Conservation (phyloP, 768 basidiomycete species). For the Trametes meyenii region DNA sequence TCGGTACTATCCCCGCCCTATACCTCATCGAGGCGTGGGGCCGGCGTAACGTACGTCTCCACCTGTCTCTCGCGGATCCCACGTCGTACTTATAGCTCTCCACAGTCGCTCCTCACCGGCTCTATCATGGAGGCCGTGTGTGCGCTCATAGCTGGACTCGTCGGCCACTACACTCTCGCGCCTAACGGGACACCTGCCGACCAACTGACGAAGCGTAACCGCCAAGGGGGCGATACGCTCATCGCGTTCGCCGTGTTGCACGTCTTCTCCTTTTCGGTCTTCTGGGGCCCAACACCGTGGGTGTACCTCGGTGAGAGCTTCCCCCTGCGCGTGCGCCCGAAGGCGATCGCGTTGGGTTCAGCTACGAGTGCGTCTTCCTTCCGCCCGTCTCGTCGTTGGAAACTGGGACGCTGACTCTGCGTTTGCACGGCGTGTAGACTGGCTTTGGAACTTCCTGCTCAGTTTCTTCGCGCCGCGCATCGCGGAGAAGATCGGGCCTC, state of each 20-base stretch:
- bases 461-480: conserved; percentile 75
- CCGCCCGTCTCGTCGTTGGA: background rate
- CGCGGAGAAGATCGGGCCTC: conserved; percentile 64
- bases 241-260: conserved; percentile 82
- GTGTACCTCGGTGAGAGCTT: conserved; percentile 82
- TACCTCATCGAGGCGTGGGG: conserved; percentile 75
- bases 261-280: conserved; percentile 69
- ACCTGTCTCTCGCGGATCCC: background rate
- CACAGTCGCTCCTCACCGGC: conserved; percentile 66
- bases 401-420: conserved; percentile 12
- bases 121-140: conserved; percentile 62
- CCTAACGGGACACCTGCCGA: conserved; percentile 49
- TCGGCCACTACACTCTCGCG: conserved; percentile 69
- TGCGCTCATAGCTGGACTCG: conserved; percentile 68
- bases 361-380: conserved; percentile 46
- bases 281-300: conserved; percentile 75
- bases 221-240: conserved; percentile 61
- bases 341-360: conserved; percentile 77
- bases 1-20: conserved; percentile 71
- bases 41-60: conserved; percentile 55
- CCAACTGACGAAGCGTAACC: conserved; percentile 58
- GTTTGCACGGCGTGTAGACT: conserved; percentile 36
- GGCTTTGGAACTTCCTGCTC: conserved; percentile 79
- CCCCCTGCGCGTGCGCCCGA: conserved; percentile 78
- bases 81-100: background rate